A percentile compares a stretch with the other conserved stretches of the same genome.
Evolutionary conservation across 2,329 filamentous ascomycete genomes (phyloP).

Genomic region (Neonectria faginata): DNA sequence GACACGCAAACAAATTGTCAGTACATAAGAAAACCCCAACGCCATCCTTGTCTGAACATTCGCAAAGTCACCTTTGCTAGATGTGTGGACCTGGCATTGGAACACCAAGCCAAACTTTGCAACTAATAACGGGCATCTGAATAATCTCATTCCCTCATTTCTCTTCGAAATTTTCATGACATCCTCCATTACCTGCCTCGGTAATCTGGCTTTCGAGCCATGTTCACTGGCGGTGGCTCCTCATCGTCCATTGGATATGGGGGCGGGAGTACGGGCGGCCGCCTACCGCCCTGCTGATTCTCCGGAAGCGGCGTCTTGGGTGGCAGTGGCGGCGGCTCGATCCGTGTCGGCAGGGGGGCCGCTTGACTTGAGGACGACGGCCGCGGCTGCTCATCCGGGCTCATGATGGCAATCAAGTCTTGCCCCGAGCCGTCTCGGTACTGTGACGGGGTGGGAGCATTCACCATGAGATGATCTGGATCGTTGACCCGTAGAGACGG

Average conservation of each 20-base stretch:
- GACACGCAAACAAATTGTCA: constrained; percentile 15
- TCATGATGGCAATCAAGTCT: constrained; percentile 76
- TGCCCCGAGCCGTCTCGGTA: constrained; percentile 68
- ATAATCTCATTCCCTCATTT: background rate
- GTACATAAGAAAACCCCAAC: constrained; percentile 19
- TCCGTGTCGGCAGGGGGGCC: constrained; percentile 50
- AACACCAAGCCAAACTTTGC: constrained; percentile 8
- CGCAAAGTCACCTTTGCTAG: background rate
- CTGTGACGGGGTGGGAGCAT: constrained; percentile 69
- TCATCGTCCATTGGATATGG: constrained; percentile 87
- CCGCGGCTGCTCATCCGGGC: constrained; percentile 68
- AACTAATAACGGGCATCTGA: background rate
- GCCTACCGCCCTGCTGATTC: constrained; percentile 48
- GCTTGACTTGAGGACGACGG: constrained; percentile 50
- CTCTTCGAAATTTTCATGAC: background rate
- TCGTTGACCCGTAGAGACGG: constrained; percentile 52
- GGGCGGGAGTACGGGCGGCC: constrained; percentile 58
- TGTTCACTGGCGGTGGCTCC: constrained; percentile 85
- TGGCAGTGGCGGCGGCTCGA: constrained; percentile 77
- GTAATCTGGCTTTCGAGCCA: constrained; percentile 85
- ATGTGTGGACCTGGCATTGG: background rate
- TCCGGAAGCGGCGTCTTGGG: constrained; percentile 81
- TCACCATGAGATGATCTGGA: constrained; percentile 66
- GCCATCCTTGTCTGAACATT: constrained; percentile 19
- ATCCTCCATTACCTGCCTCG: constrained; percentile 54